phyloP scores from a whole-genome alignment of 139 green algal genomes.

The Bryopsis sp. region DNA sequence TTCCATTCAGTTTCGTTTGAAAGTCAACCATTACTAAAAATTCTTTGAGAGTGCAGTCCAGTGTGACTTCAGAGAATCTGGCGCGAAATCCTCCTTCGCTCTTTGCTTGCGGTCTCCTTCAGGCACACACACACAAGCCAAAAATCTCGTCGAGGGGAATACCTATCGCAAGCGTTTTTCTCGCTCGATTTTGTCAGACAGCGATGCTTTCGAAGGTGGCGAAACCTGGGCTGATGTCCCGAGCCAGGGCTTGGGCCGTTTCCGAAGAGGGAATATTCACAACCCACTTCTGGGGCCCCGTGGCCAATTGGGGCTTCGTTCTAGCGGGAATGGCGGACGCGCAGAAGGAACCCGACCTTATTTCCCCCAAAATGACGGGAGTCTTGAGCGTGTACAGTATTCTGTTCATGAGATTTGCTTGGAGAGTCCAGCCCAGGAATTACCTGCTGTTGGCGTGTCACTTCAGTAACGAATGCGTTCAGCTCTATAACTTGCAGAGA shows the following conservation, averaged over 20 bases:
- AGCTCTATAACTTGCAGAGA: slow-evolving; percentile 44
- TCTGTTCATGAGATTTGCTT: slow-evolving; percentile 84
- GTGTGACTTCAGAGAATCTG: too few species aligned
- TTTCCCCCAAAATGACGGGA: slow-evolving; percentile 68
- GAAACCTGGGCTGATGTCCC: not conserved
- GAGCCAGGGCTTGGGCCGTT: not conserved
- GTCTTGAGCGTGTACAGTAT: slow-evolving; percentile 68
- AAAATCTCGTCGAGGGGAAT: too few species aligned
- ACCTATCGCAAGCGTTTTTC: too few species aligned
- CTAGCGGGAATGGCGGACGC: slow-evolving; percentile 59
- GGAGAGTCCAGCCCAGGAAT: slow-evolving; percentile 69
- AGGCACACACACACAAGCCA: too few species aligned
- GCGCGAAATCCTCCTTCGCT: too few species aligned
- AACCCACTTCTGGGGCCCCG: slow-evolving; percentile 74
- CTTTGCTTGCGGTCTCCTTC: too few species aligned
- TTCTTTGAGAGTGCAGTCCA: too few species aligned
- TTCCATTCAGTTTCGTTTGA: too few species aligned
- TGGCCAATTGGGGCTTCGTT: slow-evolving; percentile 80
- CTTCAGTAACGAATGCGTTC: slow-evolving; percentile 62
- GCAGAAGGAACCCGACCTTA: slow-evolving; percentile 49
- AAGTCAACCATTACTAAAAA: too few species aligned
- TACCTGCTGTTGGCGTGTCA: slow-evolving; percentile 76
- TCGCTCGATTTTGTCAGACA: too few species aligned
- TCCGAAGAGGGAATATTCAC: slow-evolving; percentile 26
- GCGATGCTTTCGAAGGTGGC: too few species aligned